Conservation (phyloP, 1,284 basidiomycete species). For the Pholiota adiposa region DNA sequence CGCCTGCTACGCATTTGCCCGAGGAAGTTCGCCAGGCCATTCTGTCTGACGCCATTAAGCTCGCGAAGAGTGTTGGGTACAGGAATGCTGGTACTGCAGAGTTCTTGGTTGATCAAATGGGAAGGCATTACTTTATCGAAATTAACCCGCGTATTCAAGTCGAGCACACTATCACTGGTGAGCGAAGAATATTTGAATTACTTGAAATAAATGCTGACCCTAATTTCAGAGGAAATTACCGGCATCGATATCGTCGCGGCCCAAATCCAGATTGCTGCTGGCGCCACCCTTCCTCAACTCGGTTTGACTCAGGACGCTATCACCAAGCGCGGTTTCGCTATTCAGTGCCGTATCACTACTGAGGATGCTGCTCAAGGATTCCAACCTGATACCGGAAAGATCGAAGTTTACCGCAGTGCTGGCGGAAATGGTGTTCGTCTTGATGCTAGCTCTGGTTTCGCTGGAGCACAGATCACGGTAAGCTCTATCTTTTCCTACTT, state of each 20-base stretch:
- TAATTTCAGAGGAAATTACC: constrained; percentile 88
- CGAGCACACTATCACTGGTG: constrained; percentile 96
- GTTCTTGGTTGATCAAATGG: constrained; percentile 95
- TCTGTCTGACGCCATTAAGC: constrained; percentile 89
- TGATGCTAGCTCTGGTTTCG: constrained; percentile 97
- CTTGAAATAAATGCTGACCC: constrained; percentile 13
- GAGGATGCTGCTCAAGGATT: constrained; percentile 92
- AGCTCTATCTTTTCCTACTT: constrained; percentile 27
- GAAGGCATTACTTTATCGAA: constrained; percentile 98
- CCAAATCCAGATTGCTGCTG: constrained; percentile 98
- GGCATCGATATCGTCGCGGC: constrained; percentile 98
- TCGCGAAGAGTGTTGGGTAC: constrained; percentile 92
- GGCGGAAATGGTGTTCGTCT: constrained; percentile 99
- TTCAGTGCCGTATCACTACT: constrained; percentile 99
- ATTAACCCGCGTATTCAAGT: constrained; percentile 99
- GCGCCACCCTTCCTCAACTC: constrained; percentile 93
- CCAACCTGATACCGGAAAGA: constrained; percentile 99
- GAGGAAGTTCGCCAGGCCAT: constrained; percentile 92
- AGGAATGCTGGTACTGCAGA: constrained; percentile 97
- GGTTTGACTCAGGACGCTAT: constrained; percentile 98
- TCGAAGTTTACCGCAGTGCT: constrained; percentile 98
- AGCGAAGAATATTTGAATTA: constrained; percentile 26
- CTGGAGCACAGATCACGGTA: constrained; percentile 98
- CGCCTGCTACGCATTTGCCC: constrained; percentile 92
- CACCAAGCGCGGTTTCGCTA: constrained; percentile 95